Evolutionary conservation across 495 filamentous ascomycete species (phyloP).

Genomic region (Gamarada debralockiae): DNA sequence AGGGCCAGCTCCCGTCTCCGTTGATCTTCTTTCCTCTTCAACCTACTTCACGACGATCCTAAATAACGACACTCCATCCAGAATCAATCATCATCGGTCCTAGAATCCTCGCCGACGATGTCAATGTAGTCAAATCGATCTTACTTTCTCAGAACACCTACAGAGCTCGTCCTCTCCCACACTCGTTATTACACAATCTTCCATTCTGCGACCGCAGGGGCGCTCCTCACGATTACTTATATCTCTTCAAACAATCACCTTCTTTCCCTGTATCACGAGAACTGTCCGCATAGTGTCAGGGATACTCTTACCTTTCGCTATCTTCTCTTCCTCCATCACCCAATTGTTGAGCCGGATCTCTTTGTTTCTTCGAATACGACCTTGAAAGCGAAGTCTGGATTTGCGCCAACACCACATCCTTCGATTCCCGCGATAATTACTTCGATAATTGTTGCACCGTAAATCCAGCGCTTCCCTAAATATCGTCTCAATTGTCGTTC

Average conservation of each 20-base stretch:
- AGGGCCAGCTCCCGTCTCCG: no score
- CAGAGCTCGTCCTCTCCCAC: slow-evolving; percentile 1
- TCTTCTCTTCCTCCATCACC: neutral
- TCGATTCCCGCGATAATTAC: neutral
- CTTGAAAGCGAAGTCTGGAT: neutral
- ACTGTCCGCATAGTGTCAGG: neutral
- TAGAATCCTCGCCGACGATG: neutral
- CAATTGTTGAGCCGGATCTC: neutral
- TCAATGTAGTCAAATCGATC: neutral
- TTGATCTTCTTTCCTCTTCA: no score
- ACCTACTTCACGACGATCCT: neutral
- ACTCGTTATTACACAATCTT: neutral
- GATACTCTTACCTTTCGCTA: neutral
- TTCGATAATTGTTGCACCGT: neutral
- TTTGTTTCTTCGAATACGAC: neutral
- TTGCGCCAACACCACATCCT: neutral
- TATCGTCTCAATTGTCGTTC: no score
- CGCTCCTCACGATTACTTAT: neutral
- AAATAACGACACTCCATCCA: neutral
- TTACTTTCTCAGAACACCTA: neutral
- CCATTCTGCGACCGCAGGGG: neutral
- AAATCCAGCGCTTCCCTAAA: neutral
- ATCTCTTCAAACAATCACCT: neutral
- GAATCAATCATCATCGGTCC: neutral
- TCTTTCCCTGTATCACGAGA: neutral